These are phyloP conservation scores for Xylariales sp. DNA, from an alignment of 2,329 filamentous ascomycete genomes.

Conservation along the genomic window DNA sequence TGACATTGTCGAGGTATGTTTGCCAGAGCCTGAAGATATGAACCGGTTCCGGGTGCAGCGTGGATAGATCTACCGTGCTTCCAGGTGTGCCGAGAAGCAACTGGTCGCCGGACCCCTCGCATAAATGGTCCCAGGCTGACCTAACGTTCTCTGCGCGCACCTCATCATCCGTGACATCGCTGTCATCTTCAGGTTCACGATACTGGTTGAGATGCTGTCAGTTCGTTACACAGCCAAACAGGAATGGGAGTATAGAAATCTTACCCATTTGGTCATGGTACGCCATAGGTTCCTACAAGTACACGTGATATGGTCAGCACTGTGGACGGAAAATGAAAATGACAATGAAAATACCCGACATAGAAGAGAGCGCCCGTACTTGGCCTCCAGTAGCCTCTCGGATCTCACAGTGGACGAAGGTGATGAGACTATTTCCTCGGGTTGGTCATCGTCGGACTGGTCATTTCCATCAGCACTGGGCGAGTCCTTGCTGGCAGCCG, in stretches of 20 bases:
- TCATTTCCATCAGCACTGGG: constrained; percentile 9
- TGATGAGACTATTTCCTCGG: constrained; percentile 13
- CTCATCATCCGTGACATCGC: constrained; percentile 26
- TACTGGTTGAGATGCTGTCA: neutral
- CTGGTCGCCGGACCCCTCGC: constrained; percentile 39
- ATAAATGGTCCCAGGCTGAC: constrained; percentile 40
- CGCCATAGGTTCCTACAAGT: constrained; percentile 39
- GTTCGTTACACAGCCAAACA: constrained; percentile 10
- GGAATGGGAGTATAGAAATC: constrained; percentile 4
- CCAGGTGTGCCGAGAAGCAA: constrained; percentile 49
- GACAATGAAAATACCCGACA: too few relatives aligned
- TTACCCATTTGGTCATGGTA: constrained; percentile 37
- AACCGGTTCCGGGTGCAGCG: constrained; percentile 43
- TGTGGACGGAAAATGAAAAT: neutral
- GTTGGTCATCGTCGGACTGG: constrained; percentile 20
- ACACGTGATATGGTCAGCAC: neutral
- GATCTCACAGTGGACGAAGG: constrained; percentile 14
- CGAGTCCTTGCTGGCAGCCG: constrained; percentile 12
- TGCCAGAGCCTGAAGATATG: constrained; percentile 52
- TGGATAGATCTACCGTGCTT: constrained; percentile 36
- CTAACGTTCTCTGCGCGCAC: constrained; percentile 31
- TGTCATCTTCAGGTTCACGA: constrained; percentile 18
- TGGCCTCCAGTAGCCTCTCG: constrained; percentile 23
- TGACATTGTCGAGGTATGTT: constrained; percentile 52
- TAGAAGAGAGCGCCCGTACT: too few relatives aligned